Percentiles rank a stretch among this genome's conserved stretches.
These are phyloP conservation scores for Silybum marianum DNA, from an alignment of 129 eudicot genomes.

Conservation along the genomic window DNA sequence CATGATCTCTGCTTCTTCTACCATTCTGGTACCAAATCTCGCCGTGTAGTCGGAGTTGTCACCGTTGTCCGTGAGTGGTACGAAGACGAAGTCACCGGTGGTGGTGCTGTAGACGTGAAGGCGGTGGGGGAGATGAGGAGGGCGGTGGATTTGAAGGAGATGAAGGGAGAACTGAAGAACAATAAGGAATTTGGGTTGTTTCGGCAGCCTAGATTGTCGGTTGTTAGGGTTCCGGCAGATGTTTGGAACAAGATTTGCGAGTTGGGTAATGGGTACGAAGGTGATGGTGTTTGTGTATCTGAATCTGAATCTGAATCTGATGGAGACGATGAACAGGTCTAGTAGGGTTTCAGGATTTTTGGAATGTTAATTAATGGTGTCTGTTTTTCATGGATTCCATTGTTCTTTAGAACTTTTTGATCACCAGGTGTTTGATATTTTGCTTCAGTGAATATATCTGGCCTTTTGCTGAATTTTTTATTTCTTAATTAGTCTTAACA, in stretches of 20 bases:
- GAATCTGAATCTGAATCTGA: constrained; percentile 24
- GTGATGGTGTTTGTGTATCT: constrained; percentile 33
- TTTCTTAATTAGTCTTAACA: too few species aligned
- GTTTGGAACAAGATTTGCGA: constrained; percentile 77
- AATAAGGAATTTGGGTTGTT: constrained; percentile 62
- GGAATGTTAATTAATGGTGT: not conserved
- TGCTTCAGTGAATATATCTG: constrained; percentile 12
- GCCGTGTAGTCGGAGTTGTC: constrained; percentile 81
- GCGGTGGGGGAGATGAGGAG: constrained; percentile 89
- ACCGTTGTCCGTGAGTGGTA: constrained; percentile 79
- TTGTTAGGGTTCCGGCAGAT: constrained; percentile 66
- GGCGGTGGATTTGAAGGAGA: constrained; percentile 76
- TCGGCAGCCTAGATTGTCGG: constrained; percentile 91
- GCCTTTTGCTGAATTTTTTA: not conserved
- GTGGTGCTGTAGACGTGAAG: constrained; percentile 70
- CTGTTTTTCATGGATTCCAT: not conserved
- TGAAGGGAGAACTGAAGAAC: constrained; percentile 58
- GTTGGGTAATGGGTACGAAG: constrained; percentile 82
- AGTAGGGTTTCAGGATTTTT: not conserved
- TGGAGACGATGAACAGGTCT: constrained; percentile 19
- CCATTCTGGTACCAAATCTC: constrained; percentile 75
- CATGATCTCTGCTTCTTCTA: constrained; percentile 88
- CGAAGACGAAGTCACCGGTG: constrained; percentile 33
- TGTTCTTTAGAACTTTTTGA: not conserved
- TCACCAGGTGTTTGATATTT: constrained; percentile 3